Base-by-base conservation (phyloP, 2,329 filamentous ascomycete genomes). In the Phialocephala subalpina region DNA sequence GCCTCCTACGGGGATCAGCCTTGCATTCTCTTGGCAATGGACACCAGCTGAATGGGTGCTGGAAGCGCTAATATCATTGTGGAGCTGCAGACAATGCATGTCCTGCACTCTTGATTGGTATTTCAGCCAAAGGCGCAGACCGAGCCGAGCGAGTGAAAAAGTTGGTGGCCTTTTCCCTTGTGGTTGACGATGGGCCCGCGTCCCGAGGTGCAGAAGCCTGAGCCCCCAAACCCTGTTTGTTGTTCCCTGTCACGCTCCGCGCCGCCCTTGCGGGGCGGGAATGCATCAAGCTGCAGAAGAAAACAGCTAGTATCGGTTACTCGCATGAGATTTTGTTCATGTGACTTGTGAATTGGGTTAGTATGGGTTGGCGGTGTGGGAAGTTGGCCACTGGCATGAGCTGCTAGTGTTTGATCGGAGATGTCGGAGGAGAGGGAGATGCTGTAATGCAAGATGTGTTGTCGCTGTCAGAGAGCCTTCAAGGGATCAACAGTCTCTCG, bases 181-280 rank as follows among this genome's bases (percentile, higher is more conserved):
- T 49, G 9, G 45, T n/a, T 22, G 20, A 7, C 22, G 20, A 22
- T 11, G 45, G 20, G 18, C 16, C 9, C 20, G 45, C n/a, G 4
- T 62, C 40, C 67, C 67, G 70, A 70, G 55, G 61, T 68, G 71
- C 68, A 69, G 25, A 20, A 38, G 29, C 29, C n/a, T 27, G 16
- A 25, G 42, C n/a, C n/a, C 29, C 4, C 11, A 14, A 12, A 6
- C 27, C 45, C 62, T 55, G 20, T 36, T 45, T 12, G 33, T 20
- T 53, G 35, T 42, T 22, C 58, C 64, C 63, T 62, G 57, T 65
- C 59, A 66, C 68, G 70, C 67, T 70, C 71, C 72, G 71, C 71
- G 70, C 73, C 72, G 70, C 67, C 67, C 65, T 73, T 67, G 69
- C 69, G 67, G 67, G 56, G 29, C 67, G 70, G 70, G 70, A 74